Conservation (phyloP, 1,284 basidiomycete species). For the Athelia psychrophila region DNA sequence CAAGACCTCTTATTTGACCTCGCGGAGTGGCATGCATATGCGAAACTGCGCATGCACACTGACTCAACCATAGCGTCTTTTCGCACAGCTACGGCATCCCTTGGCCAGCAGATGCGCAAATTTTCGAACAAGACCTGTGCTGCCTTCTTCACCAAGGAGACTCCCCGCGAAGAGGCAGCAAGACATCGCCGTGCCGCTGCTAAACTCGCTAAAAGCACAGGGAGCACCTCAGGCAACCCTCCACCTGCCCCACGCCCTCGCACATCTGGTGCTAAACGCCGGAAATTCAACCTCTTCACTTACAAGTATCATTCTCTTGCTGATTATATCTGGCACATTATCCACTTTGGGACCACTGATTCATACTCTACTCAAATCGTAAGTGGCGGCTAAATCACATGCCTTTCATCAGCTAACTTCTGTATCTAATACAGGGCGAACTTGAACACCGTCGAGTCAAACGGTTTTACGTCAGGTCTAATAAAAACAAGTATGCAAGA, state of each 20-base stretch:
- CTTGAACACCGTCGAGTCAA: conserved; percentile 30
- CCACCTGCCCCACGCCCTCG: neutral
- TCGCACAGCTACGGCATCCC: conserved; percentile 6
- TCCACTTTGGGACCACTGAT: conserved; percentile 24
- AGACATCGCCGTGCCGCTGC: conserved; percentile 6
- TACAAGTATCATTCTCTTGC: conserved; percentile 24
- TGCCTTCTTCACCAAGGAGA: conserved; percentile 18
- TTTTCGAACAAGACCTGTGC: conserved; percentile 14
- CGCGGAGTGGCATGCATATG: conserved; percentile 20
- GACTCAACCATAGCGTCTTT: conserved; percentile 13
- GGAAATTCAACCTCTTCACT: conserved; percentile 20
- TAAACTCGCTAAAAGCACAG: neutral
- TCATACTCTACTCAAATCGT: conserved; percentile 11
- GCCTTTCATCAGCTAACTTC: neutral
- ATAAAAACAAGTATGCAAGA: conserved; percentile 20
- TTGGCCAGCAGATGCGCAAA: conserved; percentile 11
- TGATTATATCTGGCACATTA: conserved; percentile 20
- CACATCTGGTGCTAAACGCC: neutral
- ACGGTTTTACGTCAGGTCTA: conserved; percentile 23
- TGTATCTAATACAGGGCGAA: conserved; percentile 21
- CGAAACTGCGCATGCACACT: conserved; percentile 19
- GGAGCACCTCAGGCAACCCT: neutral
- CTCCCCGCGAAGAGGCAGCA: conserved; percentile 16
- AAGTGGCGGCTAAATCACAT: neutral
- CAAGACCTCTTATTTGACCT: conserved; percentile 19